Evolutionary conservation across 352 stramenopile species (phyloP), one percentile per base, ranked within the genome.

Genomic region (Globisporangium radiosum): DNA sequence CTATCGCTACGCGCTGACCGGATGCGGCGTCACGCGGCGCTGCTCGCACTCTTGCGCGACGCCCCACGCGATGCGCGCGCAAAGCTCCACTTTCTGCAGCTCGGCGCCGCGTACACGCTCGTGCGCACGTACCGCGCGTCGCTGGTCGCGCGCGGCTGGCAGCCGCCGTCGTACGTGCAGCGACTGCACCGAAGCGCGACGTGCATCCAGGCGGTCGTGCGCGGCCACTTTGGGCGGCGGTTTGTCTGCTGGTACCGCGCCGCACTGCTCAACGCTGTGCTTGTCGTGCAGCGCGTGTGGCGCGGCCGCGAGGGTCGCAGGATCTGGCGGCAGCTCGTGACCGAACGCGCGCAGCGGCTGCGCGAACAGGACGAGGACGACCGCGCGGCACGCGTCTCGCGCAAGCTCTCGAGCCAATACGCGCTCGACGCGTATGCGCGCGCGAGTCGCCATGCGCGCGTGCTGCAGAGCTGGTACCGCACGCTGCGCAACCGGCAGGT

Each of bases 391-490:
- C 73, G 77, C 10, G 70, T 93, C 25, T 69, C 81, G 5, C 68
- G 70, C 47, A 89, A 87, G 44, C 81, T 71, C 47, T 87, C 80
- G 36, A 72, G 71, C 8, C 78, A 90, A 42, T 76, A 78, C 39
- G 77, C 75, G 5, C 61, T 88, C 9, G 73, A 79, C 55, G 79
- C 76, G 9, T 66, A 75, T 39, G 64, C 72, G 13, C 68, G 63
- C 17, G 70, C 88, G 15, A 63, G 63, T 2, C 54, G 57, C 1
- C 54, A 75, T 43, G 75, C 69, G 5, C 55, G 74, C 0, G 53
- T 90, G 25, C 68, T 93, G 11, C 83, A 93, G 64, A 63, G 72
- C 19, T 89, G 79, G 77, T 87, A 75, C 17, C 73, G 70, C 15
- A 90, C 76, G 49, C 59, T 90, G 47, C 71, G 71, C 40, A 71